Base-by-base conservation (phyloP, 2,329 filamentous ascomycete genomes). In the Gnomoniopsis sp. region DNA sequence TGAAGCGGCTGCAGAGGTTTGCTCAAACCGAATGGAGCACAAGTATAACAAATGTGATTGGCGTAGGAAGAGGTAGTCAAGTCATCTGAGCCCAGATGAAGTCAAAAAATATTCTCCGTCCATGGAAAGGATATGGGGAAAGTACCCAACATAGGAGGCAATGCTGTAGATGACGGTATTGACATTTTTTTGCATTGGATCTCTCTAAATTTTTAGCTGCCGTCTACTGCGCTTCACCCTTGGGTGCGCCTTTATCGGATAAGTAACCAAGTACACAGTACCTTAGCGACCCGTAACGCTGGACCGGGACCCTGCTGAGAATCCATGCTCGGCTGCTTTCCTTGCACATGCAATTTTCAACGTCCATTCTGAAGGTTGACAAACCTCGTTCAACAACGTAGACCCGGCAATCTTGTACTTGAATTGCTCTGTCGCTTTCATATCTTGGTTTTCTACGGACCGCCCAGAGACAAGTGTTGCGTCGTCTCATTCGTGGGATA, bases 121-220 rank as follows among this genome's bases (percentile, higher is more conserved):
- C 41, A n/a, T 33, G 21, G 36, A 50, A 1, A 3, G 21, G 26
- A 21, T 22, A 19, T 15, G 23, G 19, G 33, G 21, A 33, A 12
- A 22, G 30, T 38, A 52, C 48, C 49, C 30, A 57, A 48, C 51
- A 12, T 30, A 26, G 22, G 55, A 53, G 53, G 43, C 47, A 61
- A 57, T 19, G 14, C 51, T 49, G 47, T 61, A 36, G 56, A 64
- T 62, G 62, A 61, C 55, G 56, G 58, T 30, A 30, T 30, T 30
- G 52, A 61, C 58, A 61, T 61, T 64, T 59, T 63, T 53, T 52
- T 14, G 30, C 41, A 50, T 26, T 44, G 33, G 43, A 52, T 41
- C 52, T 49, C 23, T 36, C 55, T 41, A 49, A 51, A 61, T 22
- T 61, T 61, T 61, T 56, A 55, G 46, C 49, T 50, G 17, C 19